Evolutionary conservation across 148 eudicot species (phyloP).

Genomic region (Rhododendron williamsianum): DNA sequence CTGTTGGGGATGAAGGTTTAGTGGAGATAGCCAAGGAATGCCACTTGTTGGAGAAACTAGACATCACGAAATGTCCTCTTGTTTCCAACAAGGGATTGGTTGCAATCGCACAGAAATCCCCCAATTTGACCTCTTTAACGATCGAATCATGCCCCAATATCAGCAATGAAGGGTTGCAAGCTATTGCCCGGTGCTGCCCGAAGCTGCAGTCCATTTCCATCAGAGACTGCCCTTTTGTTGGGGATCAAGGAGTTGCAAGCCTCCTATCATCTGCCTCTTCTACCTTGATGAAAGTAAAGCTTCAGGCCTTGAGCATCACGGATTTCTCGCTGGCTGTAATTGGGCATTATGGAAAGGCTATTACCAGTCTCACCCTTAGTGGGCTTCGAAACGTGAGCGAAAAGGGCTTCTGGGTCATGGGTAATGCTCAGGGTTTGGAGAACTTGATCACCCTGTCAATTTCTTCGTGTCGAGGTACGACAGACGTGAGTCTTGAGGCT

Average conservation of each 20-base stretch:
- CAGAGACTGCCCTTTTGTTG: constrained; percentile 68
- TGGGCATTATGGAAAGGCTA: constrained; percentile 72
- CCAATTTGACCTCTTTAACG: constrained; percentile 60
- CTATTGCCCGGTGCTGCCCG: constrained; percentile 55
- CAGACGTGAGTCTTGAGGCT: constrained; percentile 68
- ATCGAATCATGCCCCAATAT: constrained; percentile 69
- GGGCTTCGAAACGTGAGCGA: constrained; percentile 62
- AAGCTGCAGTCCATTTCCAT: constrained; percentile 60
- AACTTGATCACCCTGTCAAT: constrained; percentile 44
- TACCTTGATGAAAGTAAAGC: constrained; percentile 57
- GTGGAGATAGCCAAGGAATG: constrained; percentile 67
- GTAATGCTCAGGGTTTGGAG: constrained; percentile 61
- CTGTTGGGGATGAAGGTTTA: constrained; percentile 67
- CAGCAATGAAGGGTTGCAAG: constrained; percentile 63
- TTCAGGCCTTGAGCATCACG: constrained; percentile 54
- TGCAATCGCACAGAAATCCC: constrained; percentile 65
- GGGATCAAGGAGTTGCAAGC: constrained; percentile 73
- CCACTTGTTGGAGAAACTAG: constrained; percentile 68
- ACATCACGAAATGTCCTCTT: constrained; percentile 56
- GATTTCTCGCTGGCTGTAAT: constrained; percentile 80
- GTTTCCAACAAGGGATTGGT: constrained; percentile 66
- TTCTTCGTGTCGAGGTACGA: constrained; percentile 59
- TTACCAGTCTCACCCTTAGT: constrained; percentile 48
- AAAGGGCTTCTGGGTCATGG: constrained; percentile 91
- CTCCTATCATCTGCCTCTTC: constrained; percentile 45